phyloP scores from a whole-genome alignment of 1,139 yeast genomes.

The Magnusiomyces paraingens region DNA sequence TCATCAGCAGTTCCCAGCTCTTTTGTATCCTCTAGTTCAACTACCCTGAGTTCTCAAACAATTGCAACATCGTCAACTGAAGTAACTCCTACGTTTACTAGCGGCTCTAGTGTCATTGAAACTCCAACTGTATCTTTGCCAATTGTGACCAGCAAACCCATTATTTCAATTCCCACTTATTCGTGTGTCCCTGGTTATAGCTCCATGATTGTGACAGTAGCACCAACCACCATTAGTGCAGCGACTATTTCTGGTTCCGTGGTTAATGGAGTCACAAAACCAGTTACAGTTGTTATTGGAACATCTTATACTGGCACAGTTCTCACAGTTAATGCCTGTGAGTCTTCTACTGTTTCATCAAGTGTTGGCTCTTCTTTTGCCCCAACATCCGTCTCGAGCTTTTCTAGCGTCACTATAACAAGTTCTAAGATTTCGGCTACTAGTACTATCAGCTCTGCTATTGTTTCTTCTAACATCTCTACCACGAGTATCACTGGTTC shows the following conservation, averaged over 20 bases:
- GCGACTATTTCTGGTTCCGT: constrained; percentile 16
- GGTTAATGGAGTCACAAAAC: not conserved
- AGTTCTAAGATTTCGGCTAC: constrained; percentile 27
- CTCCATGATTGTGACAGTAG: constrained; percentile 11
- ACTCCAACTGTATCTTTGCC: not conserved
- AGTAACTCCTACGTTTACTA: not conserved
- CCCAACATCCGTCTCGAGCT: not conserved
- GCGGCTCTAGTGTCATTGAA: not conserved
- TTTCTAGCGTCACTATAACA: constrained; percentile 30
- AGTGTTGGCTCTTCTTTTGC: not conserved
- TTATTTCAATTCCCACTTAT: constrained; percentile 6
- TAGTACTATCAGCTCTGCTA: not conserved
- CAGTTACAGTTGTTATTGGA: constrained; percentile 15
- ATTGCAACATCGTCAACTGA: not conserved
- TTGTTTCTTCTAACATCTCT: not conserved
- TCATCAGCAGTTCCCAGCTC: not conserved
- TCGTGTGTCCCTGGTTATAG: not conserved
- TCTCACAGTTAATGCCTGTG: constrained; percentile 16
- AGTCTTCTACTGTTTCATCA: constrained; percentile 8
- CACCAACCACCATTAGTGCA: constrained; percentile 19
- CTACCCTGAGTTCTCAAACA: not conserved
- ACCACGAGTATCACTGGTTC: constrained; percentile 27
- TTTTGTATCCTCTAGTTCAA: not conserved
- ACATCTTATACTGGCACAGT: constrained; percentile 17
- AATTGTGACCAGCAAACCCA: not conserved